Percentiles rank a stretch among this genome's conserved stretches.
phyloP scores from a whole-genome alignment of 2,329 filamentous ascomycete species.

The Phyllosticta ampelicida region DNA sequence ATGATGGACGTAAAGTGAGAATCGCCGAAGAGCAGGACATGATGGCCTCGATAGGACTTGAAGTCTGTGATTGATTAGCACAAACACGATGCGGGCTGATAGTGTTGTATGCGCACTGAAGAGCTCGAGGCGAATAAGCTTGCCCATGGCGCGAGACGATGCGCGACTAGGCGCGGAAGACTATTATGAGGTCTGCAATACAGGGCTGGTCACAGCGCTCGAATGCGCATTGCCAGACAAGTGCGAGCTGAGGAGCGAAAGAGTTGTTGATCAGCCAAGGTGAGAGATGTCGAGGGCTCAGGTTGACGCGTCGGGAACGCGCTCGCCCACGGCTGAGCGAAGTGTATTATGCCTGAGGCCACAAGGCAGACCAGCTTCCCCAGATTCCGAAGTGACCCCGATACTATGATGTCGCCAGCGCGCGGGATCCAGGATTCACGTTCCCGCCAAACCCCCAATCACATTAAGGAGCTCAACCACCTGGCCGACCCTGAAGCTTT shows the following conservation, averaged over 20 bases:
- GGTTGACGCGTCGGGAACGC: slow-evolving; percentile 8
- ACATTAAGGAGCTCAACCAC: background rate
- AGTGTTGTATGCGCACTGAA: slow-evolving; percentile 56
- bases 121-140: slow-evolving; percentile 87
- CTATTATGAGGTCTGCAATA: background rate
- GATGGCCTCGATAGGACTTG: slow-evolving; percentile 98
- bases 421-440: background rate
- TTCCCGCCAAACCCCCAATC: background rate
- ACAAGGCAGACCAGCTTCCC: background rate
- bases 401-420: background rate
- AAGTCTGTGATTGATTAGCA: slow-evolving; percentile 55
- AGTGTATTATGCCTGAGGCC: background rate
- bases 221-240: slow-evolving; percentile 5
- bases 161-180: slow-evolving; percentile 1
- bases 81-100: slow-evolving; percentile 4
- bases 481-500: background rate
- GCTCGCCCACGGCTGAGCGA: background rate
- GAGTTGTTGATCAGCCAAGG: background rate
- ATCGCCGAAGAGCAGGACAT: slow-evolving; percentile 88
- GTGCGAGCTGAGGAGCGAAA: background rate
- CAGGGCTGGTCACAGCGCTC: background rate
- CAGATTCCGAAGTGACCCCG: background rate
- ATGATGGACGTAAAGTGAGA: slow-evolving; percentile 99
- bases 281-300: slow-evolving; percentile 5
- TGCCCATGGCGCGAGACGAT: slow-evolving; percentile 58